phyloP scores from a whole-genome alignment of 768 basidiomycete species.

The Russula lepida region DNA sequence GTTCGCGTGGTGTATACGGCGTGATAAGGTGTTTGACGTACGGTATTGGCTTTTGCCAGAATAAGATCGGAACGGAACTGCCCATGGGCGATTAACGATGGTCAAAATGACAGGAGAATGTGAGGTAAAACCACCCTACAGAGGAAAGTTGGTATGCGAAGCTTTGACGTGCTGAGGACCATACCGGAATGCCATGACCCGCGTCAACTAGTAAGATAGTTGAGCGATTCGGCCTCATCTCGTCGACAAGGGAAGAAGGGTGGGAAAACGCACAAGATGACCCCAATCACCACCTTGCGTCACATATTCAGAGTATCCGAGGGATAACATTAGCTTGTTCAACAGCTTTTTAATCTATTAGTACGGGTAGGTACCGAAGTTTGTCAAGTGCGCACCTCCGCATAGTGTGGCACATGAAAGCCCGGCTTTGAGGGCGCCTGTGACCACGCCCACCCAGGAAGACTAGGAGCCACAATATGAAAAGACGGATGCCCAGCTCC shows the following conservation, averaged over 20 bases:
- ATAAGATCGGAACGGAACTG: background rate
- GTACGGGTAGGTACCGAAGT: background rate
- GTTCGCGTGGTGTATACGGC: slow-evolving; percentile 27
- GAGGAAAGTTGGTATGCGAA: slow-evolving; percentile 29
- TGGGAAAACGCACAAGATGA: slow-evolving; percentile 25
- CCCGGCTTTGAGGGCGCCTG: slow-evolving; percentile 36
- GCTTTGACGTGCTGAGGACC: slow-evolving; percentile 29
- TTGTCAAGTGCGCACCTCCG: slow-evolving; percentile 19
- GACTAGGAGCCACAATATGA: slow-evolving; percentile 54
- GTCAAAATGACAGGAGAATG: background rate
- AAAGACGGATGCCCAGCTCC: slow-evolving; percentile 44
- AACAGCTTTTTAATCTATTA: slow-evolving; percentile 8
- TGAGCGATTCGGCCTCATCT: background rate
- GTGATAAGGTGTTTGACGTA: slow-evolving; percentile 27
- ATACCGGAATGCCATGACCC: slow-evolving; percentile 22
- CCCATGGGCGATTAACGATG: background rate
- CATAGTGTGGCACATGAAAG: slow-evolving; percentile 22
- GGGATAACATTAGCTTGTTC: slow-evolving; percentile 24
- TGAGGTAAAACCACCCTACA: slow-evolving; percentile 20
- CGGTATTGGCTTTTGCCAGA: slow-evolving; percentile 23
- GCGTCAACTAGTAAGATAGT: slow-evolving; percentile 23
- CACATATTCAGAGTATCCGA: slow-evolving; percentile 30
- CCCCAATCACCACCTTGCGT: slow-evolving; percentile 47
- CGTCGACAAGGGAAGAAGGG: background rate
- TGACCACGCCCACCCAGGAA: slow-evolving; percentile 59